phyloP scores from a whole-genome alignment of 306 rosid species.

The Lathyrus tuberosus region DNA sequence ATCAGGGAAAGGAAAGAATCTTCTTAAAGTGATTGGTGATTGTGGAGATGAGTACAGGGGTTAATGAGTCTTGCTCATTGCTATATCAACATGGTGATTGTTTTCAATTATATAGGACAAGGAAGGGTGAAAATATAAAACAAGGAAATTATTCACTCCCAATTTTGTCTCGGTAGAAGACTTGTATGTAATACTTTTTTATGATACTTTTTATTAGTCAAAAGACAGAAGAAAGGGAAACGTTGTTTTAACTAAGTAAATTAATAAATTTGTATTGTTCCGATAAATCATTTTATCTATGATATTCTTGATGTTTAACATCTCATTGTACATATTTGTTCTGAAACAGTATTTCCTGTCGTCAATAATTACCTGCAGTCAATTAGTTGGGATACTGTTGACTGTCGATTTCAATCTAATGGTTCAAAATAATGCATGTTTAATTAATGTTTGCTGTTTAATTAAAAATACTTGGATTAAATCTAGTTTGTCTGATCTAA shows the following conservation, averaged over 20 bases:
- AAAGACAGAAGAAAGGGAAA: conserved; percentile 6
- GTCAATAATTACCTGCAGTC: no score
- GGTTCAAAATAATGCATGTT: no score
- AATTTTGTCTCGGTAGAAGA: conserved; percentile 30
- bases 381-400: no score
- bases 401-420: no score
- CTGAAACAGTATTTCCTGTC: no score
- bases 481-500: no score
- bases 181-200: conserved; percentile 29
- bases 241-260: not conserved
- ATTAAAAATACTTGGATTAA: no score
- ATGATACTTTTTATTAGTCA: not conserved
- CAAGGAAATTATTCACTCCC: conserved; percentile 1
- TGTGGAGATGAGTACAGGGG: conserved; percentile 98
- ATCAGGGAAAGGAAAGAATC: conserved; percentile 72
- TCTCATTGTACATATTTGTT: not conserved
- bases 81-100: conserved; percentile 25
- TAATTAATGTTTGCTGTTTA: no score
- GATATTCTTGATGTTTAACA: not conserved
- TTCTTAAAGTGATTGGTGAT: conserved; percentile 85
- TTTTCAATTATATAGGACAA: conserved; percentile 12
- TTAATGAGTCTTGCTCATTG: conserved; percentile 41
- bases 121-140: conserved; percentile 1
- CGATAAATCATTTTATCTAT: not conserved
- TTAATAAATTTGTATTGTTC: not conserved